Conservation (phyloP, 2,329 filamentous ascomycete species). For the Zelopaecilomyces penicillatus region DNA sequence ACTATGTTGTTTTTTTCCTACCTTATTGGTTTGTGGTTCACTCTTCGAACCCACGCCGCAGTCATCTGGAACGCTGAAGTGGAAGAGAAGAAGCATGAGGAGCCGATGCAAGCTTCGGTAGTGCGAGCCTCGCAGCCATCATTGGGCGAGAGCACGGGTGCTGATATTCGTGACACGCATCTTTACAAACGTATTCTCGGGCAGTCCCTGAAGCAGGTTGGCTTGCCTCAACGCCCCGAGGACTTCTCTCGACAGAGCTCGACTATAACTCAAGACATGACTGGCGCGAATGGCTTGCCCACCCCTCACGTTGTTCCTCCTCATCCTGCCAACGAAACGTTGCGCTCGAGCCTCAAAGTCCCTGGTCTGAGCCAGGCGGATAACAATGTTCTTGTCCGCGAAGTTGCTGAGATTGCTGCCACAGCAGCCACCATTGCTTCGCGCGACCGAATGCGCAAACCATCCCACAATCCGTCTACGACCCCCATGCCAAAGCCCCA, state of each 20-base stretch:
- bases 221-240: conserved; percentile 50
- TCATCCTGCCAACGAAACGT: conserved; percentile 42
- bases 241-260: conserved; percentile 34
- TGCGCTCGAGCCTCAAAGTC: conserved; percentile 41
- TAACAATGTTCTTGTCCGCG: conserved; percentile 70
- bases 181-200: conserved; percentile 90
- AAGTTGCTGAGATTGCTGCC: conserved; percentile 89
- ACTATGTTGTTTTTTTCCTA: conserved; percentile 85
- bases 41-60: conserved; percentile 86
- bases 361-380: conserved; percentile 73
- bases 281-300: conserved; percentile 33
- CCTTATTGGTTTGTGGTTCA: conserved; percentile 89
- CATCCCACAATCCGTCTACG: conserved; percentile 21
- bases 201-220: conserved; percentile 79
- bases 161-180: conserved; percentile 76
- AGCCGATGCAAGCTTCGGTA: conserved; percentile 30
- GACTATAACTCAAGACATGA: conserved; percentile 20
- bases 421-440: conserved; percentile 83
- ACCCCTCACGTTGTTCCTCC: conserved; percentile 70
- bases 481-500: conserved; percentile 26
- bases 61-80: conserved; percentile 89
- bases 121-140: conserved; percentile 27
- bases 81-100: conserved; percentile 65
- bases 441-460: conserved; percentile 50
- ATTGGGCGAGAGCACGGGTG: conserved; percentile 39